Evolutionary conservation across 1,284 basidiomycete species (phyloP), one percentile per base, ranked within the genome.

Genomic region (Xerocomus tenax): DNA sequence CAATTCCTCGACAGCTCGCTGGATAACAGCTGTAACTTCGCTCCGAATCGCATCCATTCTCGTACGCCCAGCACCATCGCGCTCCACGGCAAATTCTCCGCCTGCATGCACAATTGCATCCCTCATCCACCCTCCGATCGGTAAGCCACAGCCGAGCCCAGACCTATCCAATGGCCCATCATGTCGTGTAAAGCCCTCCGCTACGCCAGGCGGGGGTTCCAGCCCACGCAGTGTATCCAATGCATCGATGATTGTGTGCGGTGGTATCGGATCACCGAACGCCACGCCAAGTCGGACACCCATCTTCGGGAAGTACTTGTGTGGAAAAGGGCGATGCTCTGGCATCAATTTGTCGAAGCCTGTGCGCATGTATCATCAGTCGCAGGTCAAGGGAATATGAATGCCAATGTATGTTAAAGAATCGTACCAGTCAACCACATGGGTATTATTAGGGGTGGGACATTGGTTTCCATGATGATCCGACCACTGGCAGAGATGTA

Each of bases 261-360:
- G 58, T 19, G 77, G 66, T 39, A 87, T 67, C 3, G 87, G 84
- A 28, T 76, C 69, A 29, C 87, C 89, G 58, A 91, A 86, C 0
- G 83, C 80, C 48, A 91, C 73, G 57, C 76, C 77, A n/a, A 91
- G 72, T 32, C 71, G 69, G 10, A 76, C 74, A 36, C 82, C 79
- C 6, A 75, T 67, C 16, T 75, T 74, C 1, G 89, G 87, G 34
- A 91, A 58, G 59, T 78, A 87, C 54, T 87, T 87, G 69, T 73
- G 77, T 9, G 87, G 88, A 55, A 79, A 81, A 0, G 70, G 55
- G 32, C 92, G 81, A 23, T 81, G 78, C 68, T 91, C 91, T 35
- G 89, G 87, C 91, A 96, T 94, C 23, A 96, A 74, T 58, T 81
- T 74, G 63, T 97, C 87, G 57, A 95, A 95, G 18, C 92, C 85